Evolutionary conservation across 352 stramenopile genomes (phyloP).

Genomic region (Phytopythium kandeliae): DNA sequence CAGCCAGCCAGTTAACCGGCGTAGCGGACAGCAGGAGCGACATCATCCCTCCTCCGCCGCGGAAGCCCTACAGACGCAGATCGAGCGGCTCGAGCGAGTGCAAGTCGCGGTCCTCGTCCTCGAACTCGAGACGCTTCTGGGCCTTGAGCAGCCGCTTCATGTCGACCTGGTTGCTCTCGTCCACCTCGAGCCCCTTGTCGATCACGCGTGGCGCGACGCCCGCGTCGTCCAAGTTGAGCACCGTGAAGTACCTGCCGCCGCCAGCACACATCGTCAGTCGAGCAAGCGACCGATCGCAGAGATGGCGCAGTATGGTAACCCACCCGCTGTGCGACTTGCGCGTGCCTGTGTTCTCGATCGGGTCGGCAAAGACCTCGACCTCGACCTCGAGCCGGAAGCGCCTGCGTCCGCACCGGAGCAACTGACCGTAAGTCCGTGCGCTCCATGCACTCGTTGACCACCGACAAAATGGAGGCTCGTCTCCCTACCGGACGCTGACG

Average conservation of each 20-base stretch:
- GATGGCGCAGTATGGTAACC: too few species aligned
- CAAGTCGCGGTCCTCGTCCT: conserved; percentile 44
- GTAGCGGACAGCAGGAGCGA: too few species aligned
- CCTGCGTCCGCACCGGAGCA: too few species aligned
- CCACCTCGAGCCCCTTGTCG: conserved; percentile 33
- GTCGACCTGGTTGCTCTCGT: conserved; percentile 38
- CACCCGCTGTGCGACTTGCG: conserved; percentile 55
- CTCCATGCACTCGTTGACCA: too few species aligned
- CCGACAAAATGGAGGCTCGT: too few species aligned
- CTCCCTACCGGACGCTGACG: conserved; percentile 50
- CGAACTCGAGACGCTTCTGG: conserved; percentile 49
- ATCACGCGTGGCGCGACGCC: conserved; percentile 32
- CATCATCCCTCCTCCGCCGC: too few species aligned
- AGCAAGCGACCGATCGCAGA: too few species aligned
- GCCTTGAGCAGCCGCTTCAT: conserved; percentile 54
- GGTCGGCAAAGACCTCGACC: conserved; percentile 50
- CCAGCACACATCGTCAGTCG: too few species aligned
- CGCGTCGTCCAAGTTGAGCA: conserved; percentile 44
- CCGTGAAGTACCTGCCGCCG: conserved; percentile 42
- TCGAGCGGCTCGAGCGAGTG: conserved; percentile 39
- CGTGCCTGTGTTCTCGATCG: conserved; percentile 19
- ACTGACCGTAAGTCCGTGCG: too few species aligned
- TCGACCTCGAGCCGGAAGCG: conserved; percentile 56
- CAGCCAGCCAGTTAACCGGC: too few species aligned
- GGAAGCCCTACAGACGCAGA: conserved; percentile 9